Evolutionary conservation across 192 early-diverging fungal species (phyloP).

Genomic region (Pilobolus umbonatus): DNA sequence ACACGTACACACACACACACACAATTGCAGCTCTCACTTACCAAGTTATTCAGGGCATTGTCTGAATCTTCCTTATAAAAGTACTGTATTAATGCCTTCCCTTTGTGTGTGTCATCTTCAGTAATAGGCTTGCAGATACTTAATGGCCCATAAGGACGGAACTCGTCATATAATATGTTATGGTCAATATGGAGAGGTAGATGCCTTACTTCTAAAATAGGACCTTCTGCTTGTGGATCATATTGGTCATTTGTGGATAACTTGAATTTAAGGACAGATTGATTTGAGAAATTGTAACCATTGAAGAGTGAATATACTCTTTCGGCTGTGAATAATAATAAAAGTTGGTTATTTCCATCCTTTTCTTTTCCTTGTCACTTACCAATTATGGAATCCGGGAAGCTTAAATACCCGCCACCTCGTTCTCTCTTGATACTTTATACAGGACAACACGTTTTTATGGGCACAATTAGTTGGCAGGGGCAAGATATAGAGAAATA

Average conservation of each 20-base stretch:
- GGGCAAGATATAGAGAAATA: no score
- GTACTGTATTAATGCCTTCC: slow-evolving; percentile 32
- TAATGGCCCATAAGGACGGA: slow-evolving; percentile 37
- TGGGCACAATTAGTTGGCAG: no score
- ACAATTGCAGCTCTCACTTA: slow-evolving; percentile 10
- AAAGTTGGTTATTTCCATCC: neutral
- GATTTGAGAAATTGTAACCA: slow-evolving; percentile 14
- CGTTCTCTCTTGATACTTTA: slow-evolving; percentile 17
- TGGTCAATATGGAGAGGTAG: slow-evolving; percentile 23
- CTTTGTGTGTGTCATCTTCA: slow-evolving; percentile 21
- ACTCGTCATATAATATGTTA: slow-evolving; percentile 22
- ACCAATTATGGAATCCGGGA: slow-evolving; percentile 18
- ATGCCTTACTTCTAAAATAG: slow-evolving; percentile 30
- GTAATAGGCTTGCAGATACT: slow-evolving; percentile 24
- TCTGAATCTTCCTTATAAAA: slow-evolving; percentile 31
- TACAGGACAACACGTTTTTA: slow-evolving; percentile 2
- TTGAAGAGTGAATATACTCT: slow-evolving; percentile 38
- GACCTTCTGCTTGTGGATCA: slow-evolving; percentile 20
- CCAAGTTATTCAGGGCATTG: slow-evolving; percentile 19
- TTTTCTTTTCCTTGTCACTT: slow-evolving; percentile 3
- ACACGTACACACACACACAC: neutral
- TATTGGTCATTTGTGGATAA: slow-evolving; percentile 19
- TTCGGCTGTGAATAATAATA: slow-evolving; percentile 25
- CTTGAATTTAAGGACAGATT: slow-evolving; percentile 17
- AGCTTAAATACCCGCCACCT: slow-evolving; percentile 20